A percentile compares a stretch with the other conserved stretches of the same genome.
Evolutionary conservation across 371 early-diverging fungal species (phyloP).

Genomic region (Mucor racemosus): DNA sequence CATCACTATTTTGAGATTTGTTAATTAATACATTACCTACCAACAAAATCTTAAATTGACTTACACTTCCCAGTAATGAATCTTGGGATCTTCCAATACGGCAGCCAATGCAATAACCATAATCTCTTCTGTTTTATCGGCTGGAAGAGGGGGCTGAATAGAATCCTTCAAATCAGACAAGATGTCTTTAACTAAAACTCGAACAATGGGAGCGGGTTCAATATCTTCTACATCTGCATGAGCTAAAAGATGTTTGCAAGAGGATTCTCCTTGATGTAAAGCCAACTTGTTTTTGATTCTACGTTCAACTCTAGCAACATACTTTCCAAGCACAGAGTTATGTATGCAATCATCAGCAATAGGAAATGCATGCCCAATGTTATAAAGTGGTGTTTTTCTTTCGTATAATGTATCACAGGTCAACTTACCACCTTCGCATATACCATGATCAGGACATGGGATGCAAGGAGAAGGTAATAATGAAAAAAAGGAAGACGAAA

Average conservation of each 20-base stretch:
- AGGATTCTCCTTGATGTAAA: constrained; percentile 19
- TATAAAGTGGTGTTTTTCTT: constrained; percentile 23
- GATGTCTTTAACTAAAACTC: constrained; percentile 5
- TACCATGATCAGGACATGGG: constrained; percentile 31
- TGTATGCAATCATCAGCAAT: constrained; percentile 32
- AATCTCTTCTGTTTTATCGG: constrained; percentile 18
- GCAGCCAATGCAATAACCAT: constrained; percentile 15
- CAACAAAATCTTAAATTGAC: not conserved
- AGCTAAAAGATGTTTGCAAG: constrained; percentile 11
- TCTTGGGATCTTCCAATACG: constrained; percentile 20
- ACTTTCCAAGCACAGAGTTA: constrained; percentile 17
- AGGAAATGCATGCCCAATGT: constrained; percentile 16
- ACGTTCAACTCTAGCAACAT: constrained; percentile 20
- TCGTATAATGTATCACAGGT: constrained; percentile 25
- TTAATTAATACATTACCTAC: not conserved
- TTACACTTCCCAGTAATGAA: constrained; percentile 26
- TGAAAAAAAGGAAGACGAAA: constrained; percentile 3
- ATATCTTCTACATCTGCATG: not conserved
- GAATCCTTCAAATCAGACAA: not conserved
- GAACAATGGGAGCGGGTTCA: not conserved
- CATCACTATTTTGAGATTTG: not conserved
- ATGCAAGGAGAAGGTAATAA: constrained; percentile 24
- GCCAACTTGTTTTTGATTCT: constrained; percentile 21
- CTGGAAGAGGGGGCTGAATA: constrained; percentile 1
- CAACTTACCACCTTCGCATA: constrained; percentile 21